Evolutionary conservation across 208 protist species (phyloP).

Genomic region (Leishmania lainsoni): DNA sequence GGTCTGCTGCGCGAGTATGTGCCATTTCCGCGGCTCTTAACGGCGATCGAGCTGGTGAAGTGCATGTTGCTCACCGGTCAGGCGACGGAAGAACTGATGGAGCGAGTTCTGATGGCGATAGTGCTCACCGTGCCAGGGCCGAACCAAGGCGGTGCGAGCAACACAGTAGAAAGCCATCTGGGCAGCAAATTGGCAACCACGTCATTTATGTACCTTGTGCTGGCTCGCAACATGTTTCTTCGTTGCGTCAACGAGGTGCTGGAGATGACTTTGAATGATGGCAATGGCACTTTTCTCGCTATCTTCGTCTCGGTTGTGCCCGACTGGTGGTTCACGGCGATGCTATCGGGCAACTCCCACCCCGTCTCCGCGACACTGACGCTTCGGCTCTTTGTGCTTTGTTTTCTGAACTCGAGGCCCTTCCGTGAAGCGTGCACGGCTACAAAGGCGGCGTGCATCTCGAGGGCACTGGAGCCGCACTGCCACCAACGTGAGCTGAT

Average conservation of each 20-base stretch:
- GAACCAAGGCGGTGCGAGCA: conserved; percentile 1
- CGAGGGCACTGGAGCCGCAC: conserved; percentile 38
- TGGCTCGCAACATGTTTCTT: conserved; percentile 63
- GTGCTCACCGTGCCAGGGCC: conserved; percentile 42
- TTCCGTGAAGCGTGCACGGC: conserved; percentile 42
- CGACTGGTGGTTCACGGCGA: conserved; percentile 56
- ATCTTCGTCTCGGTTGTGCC: conserved; percentile 41
- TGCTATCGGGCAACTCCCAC: conserved; percentile 45
- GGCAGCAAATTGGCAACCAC: conserved; percentile 44
- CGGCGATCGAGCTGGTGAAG: conserved; percentile 35
- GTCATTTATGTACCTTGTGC: conserved; percentile 37
- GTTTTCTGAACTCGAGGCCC: conserved; percentile 35
- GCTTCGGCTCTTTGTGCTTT: conserved; percentile 60
- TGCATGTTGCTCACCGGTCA: conserved; percentile 29
- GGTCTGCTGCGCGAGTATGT: conserved; percentile 64
- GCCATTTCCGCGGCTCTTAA: conserved; percentile 31
- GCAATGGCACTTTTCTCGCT: conserved; percentile 19
- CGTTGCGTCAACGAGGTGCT: conserved; percentile 47
- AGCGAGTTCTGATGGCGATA: conserved; percentile 43
- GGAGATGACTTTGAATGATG: conserved; percentile 22
- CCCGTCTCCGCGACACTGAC: conserved; percentile 55
- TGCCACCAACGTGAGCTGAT: conserved; percentile 62
- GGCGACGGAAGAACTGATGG: conserved; percentile 38
- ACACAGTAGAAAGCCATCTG: conserved; percentile 37
- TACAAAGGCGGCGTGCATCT: conserved; percentile 30